A percentile compares a stretch with the other conserved stretches of the same genome.
phyloP scores from a whole-genome alignment of 2,329 filamentous ascomycete genomes.

The Calonectria fujianensis region DNA sequence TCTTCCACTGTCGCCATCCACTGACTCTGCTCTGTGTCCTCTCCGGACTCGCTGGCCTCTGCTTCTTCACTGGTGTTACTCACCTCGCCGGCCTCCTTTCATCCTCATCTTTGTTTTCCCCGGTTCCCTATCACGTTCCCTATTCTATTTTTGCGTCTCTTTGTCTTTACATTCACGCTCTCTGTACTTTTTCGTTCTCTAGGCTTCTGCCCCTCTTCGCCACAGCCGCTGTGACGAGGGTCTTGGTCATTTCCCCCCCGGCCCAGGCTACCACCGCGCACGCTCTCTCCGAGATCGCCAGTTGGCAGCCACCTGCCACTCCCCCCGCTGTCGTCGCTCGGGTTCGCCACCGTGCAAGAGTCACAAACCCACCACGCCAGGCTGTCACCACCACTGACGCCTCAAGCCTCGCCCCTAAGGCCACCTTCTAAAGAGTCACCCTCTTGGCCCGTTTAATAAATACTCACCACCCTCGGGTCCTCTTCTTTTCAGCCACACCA shows the following conservation, averaged over 20 bases:
- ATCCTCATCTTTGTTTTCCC: conserved; percentile 32
- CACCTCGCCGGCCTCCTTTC: conserved; percentile 48
- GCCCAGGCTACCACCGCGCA: conserved; percentile 55
- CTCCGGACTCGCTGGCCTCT: conserved; percentile 55
- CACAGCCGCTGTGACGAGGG: conserved; percentile 52
- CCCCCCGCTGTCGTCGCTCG: conserved; percentile 57
- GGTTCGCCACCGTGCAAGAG: conserved; percentile 63
- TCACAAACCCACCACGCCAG: conserved; percentile 59
- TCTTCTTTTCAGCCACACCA: conserved; percentile 52
- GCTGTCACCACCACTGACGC: conserved; percentile 54
- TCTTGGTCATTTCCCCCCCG: conserved; percentile 53
- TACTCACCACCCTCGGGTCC: conserved; percentile 51
- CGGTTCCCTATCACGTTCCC: conserved; percentile 35
- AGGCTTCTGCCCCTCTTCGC: conserved; percentile 55
- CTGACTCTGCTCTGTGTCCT: conserved; percentile 49
- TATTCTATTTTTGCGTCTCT: conserved; percentile 37
- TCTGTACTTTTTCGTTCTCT: conserved; percentile 42
- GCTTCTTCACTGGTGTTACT: conserved; percentile 49
- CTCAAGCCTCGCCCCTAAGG: conserved; percentile 59
- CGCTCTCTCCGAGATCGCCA: conserved; percentile 64
- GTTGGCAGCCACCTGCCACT: conserved; percentile 56
- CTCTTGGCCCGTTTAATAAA: conserved; percentile 56
- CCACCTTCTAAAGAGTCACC: conserved; percentile 61
- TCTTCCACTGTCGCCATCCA: conserved; percentile 46
- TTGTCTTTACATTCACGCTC: conserved; percentile 36